These are phyloP conservation scores for Mycena metata DNA, from an alignment of 768 basidiomycete genomes.

Conservation along the genomic window DNA sequence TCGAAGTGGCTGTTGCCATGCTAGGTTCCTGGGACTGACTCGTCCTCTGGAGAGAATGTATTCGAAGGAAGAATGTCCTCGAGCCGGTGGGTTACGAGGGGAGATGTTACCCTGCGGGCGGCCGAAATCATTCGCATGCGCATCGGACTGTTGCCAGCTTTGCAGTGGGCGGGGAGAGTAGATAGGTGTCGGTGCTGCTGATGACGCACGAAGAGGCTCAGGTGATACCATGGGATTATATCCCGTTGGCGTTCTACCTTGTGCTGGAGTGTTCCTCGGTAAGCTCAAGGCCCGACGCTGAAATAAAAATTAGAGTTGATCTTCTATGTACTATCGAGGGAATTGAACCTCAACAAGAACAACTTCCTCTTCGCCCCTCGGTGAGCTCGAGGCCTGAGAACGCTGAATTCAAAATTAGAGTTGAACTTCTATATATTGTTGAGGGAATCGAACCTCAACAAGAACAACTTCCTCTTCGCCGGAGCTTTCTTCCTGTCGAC, in stretches of 20 bases:
- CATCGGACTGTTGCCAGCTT: constrained; percentile 3
- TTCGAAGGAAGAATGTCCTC: constrained; percentile 11
- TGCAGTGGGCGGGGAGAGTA: constrained; percentile 3
- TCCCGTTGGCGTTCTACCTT: constrained; percentile 6
- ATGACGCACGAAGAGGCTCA: constrained; percentile 4
- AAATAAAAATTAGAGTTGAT: constrained; percentile 5
- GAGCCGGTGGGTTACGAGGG: constrained; percentile 1
- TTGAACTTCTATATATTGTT: neutral
- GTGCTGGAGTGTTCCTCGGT: constrained; percentile 11
- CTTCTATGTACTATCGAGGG: neutral
- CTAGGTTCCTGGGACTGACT: constrained; percentile 8
- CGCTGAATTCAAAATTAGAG: constrained; percentile 9
- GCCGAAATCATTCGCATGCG: neutral
- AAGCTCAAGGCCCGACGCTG: neutral
- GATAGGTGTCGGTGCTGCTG: neutral
- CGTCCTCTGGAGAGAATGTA: constrained; percentile 14
- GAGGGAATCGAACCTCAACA: constrained; percentile 9
- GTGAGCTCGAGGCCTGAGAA: neutral
- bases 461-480: constrained; percentile 11
- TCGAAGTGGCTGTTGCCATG: constrained; percentile 1
- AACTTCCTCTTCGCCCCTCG: no score
- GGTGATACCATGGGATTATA: constrained; percentile 4
- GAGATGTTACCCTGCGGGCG: constrained; percentile 2
- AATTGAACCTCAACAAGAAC: constrained; percentile 13
- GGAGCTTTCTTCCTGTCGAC: constrained; percentile 15